Base-by-base conservation (phyloP, 2,329 filamentous ascomycete genomes). In the Monosporascus ibericus region DNA sequence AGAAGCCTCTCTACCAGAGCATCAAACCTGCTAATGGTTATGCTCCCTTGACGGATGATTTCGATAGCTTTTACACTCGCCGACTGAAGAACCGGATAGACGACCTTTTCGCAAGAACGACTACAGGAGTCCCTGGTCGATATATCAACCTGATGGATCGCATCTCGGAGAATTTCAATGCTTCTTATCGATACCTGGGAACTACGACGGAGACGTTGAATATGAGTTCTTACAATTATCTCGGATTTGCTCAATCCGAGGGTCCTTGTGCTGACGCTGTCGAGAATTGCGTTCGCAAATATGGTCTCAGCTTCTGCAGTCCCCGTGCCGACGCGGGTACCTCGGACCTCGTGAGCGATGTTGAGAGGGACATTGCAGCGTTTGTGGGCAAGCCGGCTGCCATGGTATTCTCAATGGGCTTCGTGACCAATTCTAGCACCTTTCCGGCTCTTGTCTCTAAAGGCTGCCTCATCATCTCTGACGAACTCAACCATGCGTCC, bases 161-260 rank as follows among this genome's bases (percentile, higher is more conserved):
- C 65, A 87, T 84, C 62, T 95, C 92, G 3, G 82, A 92, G 66
- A 90, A 99, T 68, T 91, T 90, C 77, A 99, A 99, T 74, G 81
- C 87, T 65, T 86, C 87, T 53, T 99, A 96, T 76, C 83, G 88
- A 68, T 85, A 91, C 70, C 92, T 89, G 2, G 94, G 94, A 53
- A 95, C 90, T 47, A 87, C 84, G 54, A 97, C 92, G 1, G 90
- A 99, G 72, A 97, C 94, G 0, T 77, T 99, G 63, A 99, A 99
- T 74, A 88, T 99, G 87, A 96, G 92, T 75, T 99, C 94, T 1
- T 99, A 99, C 80, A 99, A 99, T 73, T 99, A 99, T 68, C 88
- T 99, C 24, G 94, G 94, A 44, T 99, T 99, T 65, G 94, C 94
- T 49, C 94, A 99, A 70, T 96, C 94, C 0, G 92, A 97, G 60